phyloP scores from a whole-genome alignment of 768 basidiomycete species.

The Boletus pseudopeckii region DNA sequence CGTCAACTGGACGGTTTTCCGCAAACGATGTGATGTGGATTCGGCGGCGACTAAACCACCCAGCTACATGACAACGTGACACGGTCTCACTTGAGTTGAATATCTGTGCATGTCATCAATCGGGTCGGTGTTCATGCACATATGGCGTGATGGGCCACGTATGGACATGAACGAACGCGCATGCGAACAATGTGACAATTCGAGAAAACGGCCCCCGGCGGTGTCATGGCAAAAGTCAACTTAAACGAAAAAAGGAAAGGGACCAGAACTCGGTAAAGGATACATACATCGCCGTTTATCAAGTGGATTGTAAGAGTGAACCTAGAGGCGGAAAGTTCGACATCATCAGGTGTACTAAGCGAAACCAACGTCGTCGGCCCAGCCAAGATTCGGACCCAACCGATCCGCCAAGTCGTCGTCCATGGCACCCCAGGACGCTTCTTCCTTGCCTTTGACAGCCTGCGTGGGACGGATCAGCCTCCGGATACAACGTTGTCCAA shows the following conservation, averaged over 20 bases:
- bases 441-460: slow-evolving; percentile 32
- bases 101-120: too few relatives aligned
- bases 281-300: background rate
- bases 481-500: background rate
- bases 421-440: slow-evolving; percentile 21
- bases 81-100: too few relatives aligned
- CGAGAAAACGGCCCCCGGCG: background rate
- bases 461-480: slow-evolving; percentile 2
- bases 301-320: background rate
- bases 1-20: too few relatives aligned
- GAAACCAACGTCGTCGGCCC: slow-evolving; percentile 30
- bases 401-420: slow-evolving; percentile 30
- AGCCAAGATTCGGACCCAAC: slow-evolving; percentile 14
- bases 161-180: background rate
- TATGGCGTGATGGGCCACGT: background rate
- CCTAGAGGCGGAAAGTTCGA: background rate
- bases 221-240: background rate
- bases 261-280: background rate
- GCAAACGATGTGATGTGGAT: too few relatives aligned
- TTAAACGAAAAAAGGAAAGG: background rate
- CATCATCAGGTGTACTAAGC: slow-evolving; percentile 2
- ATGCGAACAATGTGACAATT: background rate
- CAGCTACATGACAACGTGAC: too few relatives aligned
- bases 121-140: too few relatives aligned
- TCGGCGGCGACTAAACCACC: too few relatives aligned